Base-by-base conservation (phyloP, 257 asterid species). In the Oldenlandia corymbosa region DNA sequence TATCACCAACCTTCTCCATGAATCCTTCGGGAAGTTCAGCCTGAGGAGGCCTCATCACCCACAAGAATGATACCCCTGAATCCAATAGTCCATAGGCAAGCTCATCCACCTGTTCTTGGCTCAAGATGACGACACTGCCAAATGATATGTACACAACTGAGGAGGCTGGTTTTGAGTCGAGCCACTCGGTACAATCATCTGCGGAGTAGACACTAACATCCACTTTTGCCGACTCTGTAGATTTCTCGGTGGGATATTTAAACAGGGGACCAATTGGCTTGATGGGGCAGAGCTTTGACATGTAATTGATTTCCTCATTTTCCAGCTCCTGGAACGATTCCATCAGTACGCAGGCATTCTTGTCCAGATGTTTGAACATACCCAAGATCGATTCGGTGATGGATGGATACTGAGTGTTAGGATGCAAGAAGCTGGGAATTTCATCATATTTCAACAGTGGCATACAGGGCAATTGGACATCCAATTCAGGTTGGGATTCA, bases 321-420 rank as follows among this genome's bases (percentile, higher is more conserved):
- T 91, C 97, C 1, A 90, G 76, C n/a, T 91, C 89, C 7, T 79
- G 42, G 28, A 91, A 88, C 0, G 91, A 80, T 60, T 91, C 97
- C 88, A 85, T 84, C 1, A 91, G 32, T 14, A 88, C 46, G 17
- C 91, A 83, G 11, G 77, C 76, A 0, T 83, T 78, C 53, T 76
- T 77, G 1, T 80, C 31, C 66, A 88, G 7, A n/a, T 84, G 80
- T 60, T 79, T 67, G 59, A 66, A 88, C 72, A 83, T 91, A 1
- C 83, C 90, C 49, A 88, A 59, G 26, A 91, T 77, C 0, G 85
- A 84, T 34, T 41, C 62, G 23, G 70, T 54, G 17, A 88, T n/a
- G 21, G 73, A 69, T 4, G 69, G 66, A 14, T 77, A 56, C 0
- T 76, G 80, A 1, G 80, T 73, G 1, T 54, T 23, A 0, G 98